phyloP scores from a whole-genome alignment of 225 moss, liverwort and hornwort species.

The Marchantia polymorpha region DNA sequence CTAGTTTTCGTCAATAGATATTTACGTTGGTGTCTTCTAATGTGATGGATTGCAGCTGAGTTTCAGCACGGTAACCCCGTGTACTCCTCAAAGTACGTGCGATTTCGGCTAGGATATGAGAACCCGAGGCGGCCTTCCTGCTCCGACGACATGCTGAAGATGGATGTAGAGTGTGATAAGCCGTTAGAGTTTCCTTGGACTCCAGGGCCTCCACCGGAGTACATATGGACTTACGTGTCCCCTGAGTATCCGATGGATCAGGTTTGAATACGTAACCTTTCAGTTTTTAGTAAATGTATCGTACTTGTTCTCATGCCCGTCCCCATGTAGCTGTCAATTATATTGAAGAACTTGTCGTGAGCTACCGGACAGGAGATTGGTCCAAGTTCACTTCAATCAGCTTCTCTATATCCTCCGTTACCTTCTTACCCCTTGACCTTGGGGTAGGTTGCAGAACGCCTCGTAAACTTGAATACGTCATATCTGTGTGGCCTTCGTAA shows the following conservation, averaged over 20 bases:
- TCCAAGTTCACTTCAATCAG: too few relatives aligned
- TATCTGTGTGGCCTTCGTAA: too few relatives aligned
- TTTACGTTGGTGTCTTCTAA: background rate
- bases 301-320: too few relatives aligned
- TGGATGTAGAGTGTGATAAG: conserved; percentile 12
- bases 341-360: too few relatives aligned
- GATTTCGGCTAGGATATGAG: conserved; percentile 59
- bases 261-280: conserved; percentile 33
- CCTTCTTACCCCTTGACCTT: too few relatives aligned
- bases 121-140: background rate
- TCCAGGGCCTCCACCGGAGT: conserved; percentile 32
- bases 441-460: too few relatives aligned
- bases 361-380: too few relatives aligned
- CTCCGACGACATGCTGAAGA: conserved; percentile 33
- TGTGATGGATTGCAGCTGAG: conserved; percentile 41
- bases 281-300: too few relatives aligned
- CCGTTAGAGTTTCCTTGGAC: background rate
- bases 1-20: background rate
- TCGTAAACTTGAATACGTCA: too few relatives aligned
- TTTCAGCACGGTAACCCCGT: conserved; percentile 51
- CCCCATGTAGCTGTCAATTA: too few relatives aligned
- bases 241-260: conserved; percentile 68
- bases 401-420: too few relatives aligned
- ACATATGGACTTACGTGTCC: conserved; percentile 71
- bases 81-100: conserved; percentile 67